A percentile compares a stretch with the other conserved stretches of the same genome.
These are phyloP conservation scores for Camellia lanceoleosa DNA, from an alignment of 148 eudicot genomes.

Conservation along the genomic window DNA sequence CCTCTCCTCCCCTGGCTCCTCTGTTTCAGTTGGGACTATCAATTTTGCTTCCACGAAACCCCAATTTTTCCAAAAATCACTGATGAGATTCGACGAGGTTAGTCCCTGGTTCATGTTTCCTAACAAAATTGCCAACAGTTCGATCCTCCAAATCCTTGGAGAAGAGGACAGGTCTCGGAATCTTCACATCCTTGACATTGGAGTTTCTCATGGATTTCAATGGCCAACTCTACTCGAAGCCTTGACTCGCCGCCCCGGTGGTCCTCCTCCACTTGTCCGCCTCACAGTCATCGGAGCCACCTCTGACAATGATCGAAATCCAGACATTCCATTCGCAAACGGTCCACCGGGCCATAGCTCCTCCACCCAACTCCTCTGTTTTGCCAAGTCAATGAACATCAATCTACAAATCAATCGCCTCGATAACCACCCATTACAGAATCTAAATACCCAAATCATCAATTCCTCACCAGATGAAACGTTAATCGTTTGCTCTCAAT, in stretches of 20 bases:
- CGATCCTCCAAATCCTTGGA: slow-evolving; percentile 40
- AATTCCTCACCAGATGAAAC: slow-evolving; percentile 41
- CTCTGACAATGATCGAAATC: slow-evolving; percentile 13
- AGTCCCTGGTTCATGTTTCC: slow-evolving; percentile 56
- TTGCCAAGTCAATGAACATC: slow-evolving; percentile 37
- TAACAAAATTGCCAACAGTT: slow-evolving; percentile 45
- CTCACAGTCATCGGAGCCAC: slow-evolving; percentile 36
- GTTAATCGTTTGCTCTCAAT: slow-evolving; percentile 42
- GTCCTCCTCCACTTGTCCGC: slow-evolving; percentile 52
- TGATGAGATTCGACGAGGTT: slow-evolving; percentile 44
- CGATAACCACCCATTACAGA: slow-evolving; percentile 32
- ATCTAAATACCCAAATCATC: slow-evolving; percentile 34
- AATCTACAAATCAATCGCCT: slow-evolving; percentile 44
- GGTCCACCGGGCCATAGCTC: slow-evolving; percentile 36
- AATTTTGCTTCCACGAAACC: slow-evolving; percentile 39
- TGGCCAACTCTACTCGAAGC: slow-evolving; percentile 56
- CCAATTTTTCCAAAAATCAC: slow-evolving; percentile 28
- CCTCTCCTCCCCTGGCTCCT: slow-evolving; percentile 23
- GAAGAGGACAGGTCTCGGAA: slow-evolving; percentile 20
- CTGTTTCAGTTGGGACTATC: slow-evolving; percentile 11
- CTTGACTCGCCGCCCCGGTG: slow-evolving; percentile 37
- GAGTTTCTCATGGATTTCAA: slow-evolving; percentile 55
- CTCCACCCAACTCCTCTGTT: slow-evolving; percentile 30
- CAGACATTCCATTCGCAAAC: slow-evolving; percentile 33
- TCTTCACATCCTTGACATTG: slow-evolving; percentile 53